These are phyloP conservation scores for Tilletia caries DNA, from an alignment of 1,284 basidiomycete species.

Conservation along the genomic window DNA sequence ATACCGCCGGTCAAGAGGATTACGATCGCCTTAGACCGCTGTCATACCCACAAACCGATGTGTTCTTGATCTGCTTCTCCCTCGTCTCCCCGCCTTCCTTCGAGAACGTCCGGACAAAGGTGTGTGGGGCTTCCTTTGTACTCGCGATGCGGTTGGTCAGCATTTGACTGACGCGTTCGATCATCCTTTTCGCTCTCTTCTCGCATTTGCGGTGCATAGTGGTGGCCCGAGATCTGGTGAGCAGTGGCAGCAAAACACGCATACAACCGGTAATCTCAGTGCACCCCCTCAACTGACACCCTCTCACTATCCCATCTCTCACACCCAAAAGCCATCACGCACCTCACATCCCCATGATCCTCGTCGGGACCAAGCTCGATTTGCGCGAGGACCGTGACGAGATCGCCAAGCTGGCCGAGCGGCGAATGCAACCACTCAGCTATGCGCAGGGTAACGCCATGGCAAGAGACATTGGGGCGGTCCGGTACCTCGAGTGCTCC, in stretches of 20 bases:
- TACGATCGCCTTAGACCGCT: constrained; percentile 96
- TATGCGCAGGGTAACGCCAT: constrained; percentile 86
- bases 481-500: constrained; percentile 91
- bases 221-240: constrained; percentile 55
- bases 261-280: background rate
- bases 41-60: constrained; percentile 98
- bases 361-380: constrained; percentile 97
- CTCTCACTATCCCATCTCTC: constrained; percentile 19
- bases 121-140: constrained; percentile 16
- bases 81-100: constrained; percentile 94
- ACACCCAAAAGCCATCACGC: constrained; percentile 73
- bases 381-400: constrained; percentile 88
- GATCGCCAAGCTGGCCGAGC: constrained; percentile 85
- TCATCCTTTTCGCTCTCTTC: constrained; percentile 3
- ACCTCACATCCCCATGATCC: constrained; percentile 81
- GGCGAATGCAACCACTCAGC: constrained; percentile 88
- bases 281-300: constrained; percentile 23
- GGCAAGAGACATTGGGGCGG: constrained; percentile 86
- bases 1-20: constrained; percentile 53
- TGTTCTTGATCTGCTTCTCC: constrained; percentile 98
- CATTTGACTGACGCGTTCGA: background rate
- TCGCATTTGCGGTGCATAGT: constrained; percentile 34
- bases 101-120: constrained; percentile 98
- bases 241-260: constrained; percentile 1
- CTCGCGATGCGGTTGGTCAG: background rate